These are phyloP conservation scores for Asterochloris erici DNA, from an alignment of 139 green algal genomes.

Conservation along the genomic window DNA sequence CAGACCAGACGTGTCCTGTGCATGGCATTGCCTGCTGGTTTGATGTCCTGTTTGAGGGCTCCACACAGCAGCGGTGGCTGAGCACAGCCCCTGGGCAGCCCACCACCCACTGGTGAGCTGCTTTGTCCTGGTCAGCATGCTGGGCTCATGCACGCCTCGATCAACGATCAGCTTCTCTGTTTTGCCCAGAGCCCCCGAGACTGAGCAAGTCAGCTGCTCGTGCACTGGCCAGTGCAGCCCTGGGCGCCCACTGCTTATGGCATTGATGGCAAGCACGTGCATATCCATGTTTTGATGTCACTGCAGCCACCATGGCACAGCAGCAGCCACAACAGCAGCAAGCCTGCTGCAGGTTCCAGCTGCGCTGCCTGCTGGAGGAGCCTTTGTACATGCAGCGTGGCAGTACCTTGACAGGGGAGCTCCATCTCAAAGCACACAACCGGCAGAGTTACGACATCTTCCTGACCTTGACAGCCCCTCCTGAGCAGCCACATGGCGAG, in stretches of 20 bases:
- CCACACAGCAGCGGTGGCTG: conserved; percentile 65
- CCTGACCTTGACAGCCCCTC: conserved; percentile 54
- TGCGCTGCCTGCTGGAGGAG: conserved; percentile 76
- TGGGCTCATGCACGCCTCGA: too few relatives aligned
- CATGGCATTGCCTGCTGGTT: conserved; percentile 95
- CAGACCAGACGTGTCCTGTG: conserved; percentile 44
- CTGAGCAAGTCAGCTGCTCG: too few relatives aligned
- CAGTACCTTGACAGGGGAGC: conserved; percentile 45
- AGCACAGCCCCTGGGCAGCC: conserved; percentile 88
- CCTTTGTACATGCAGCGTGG: conserved; percentile 50
- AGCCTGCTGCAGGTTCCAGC: conserved; percentile 61
- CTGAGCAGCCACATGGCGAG: conserved; percentile 28
- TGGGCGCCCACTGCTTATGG: too few relatives aligned
- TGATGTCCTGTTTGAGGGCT: conserved; percentile 89
- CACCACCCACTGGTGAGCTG: conserved; percentile 86
- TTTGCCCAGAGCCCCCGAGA: too few relatives aligned
- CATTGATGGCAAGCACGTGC: background rate
- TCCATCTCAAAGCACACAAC: conserved; percentile 67
- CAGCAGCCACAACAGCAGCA: too few relatives aligned
- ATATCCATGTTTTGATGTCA: background rate
- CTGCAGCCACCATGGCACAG: too few relatives aligned
- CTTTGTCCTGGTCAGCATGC: background rate
- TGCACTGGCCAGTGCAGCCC: too few relatives aligned
- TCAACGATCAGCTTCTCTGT: too few relatives aligned
- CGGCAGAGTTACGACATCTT: conserved; percentile 80